A percentile compares a stretch with the other conserved stretches of the same genome.
Conservation (phyloP, 73 alveolate genomes). For the Paramecium bursaria region DNA sequence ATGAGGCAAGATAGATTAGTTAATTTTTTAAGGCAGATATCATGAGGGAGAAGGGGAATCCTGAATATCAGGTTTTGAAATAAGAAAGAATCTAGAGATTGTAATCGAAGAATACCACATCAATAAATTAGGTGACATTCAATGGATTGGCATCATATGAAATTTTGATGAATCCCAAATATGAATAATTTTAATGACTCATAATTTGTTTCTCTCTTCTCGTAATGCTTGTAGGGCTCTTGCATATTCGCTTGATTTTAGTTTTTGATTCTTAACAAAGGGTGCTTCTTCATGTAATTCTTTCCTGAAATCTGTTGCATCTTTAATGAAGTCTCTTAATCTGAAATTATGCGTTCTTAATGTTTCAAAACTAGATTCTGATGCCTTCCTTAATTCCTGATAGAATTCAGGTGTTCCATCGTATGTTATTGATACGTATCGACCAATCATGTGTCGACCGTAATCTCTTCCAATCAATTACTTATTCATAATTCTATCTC, state of each 20-base stretch:
- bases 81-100: not conserved
- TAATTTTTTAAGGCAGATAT: not conserved
- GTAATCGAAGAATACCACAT: no score
- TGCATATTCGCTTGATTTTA: slow-evolving; percentile 7
- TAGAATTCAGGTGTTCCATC: slow-evolving; percentile 35
- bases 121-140: not conserved
- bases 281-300: slow-evolving; percentile 55
- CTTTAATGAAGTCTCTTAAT: slow-evolving; percentile 26
- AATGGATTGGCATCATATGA: not conserved
- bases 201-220: slow-evolving; percentile 45
- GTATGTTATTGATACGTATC: slow-evolving; percentile 29
- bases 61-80: not conserved
- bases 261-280: not conserved
- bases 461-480: slow-evolving; percentile 43
- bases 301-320: slow-evolving; percentile 28
- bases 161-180: not conserved
- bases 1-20: no score
- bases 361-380: not conserved
- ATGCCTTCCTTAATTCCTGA: not conserved
- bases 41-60: not conserved
- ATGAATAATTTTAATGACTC: not conserved
- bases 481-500: slow-evolving; percentile 50
- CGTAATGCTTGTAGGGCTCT: slow-evolving; percentile 30
- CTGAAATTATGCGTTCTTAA: slow-evolving; percentile 14
- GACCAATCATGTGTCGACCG: slow-evolving; percentile 33